phyloP scores from a whole-genome alignment of 805 yeast genomes.

The Saccharomycopsis sp. region DNA sequence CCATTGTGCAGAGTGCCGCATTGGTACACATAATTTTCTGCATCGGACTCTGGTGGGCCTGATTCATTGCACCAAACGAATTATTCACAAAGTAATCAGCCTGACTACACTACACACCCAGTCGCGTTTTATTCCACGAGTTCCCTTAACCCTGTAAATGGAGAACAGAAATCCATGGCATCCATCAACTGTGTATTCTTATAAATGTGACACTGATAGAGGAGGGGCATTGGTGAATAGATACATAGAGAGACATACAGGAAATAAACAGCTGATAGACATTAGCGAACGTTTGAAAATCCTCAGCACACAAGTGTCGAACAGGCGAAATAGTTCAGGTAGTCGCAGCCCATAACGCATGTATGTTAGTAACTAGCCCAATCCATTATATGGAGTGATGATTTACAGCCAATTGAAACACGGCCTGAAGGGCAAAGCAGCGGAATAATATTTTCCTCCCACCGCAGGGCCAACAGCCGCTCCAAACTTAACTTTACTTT shows the following conservation, averaged over 20 bases:
- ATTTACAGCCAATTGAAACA: background rate
- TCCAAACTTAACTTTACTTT: background rate
- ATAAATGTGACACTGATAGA: too few species aligned
- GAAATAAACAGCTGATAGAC: background rate
- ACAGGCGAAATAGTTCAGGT: background rate
- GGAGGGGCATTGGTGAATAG: background rate
- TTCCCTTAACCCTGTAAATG: background rate
- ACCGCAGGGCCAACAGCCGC: background rate
- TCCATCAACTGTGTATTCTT: too few species aligned
- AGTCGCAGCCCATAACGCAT: too few species aligned
- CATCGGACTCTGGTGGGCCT: too few species aligned
- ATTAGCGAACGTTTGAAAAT: background rate
- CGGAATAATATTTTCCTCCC: background rate
- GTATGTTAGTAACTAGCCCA: too few species aligned
- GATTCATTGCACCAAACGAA: background rate
- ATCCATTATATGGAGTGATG: background rate
- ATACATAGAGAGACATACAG: background rate
- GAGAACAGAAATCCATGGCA: background rate
- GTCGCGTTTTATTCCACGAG: too few species aligned
- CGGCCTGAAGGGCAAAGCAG: background rate
- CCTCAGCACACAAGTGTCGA: background rate
- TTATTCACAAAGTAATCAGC: background rate
- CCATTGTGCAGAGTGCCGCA: background rate
- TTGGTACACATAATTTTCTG: background rate
- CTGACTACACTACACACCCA: too few species aligned